Base-by-base conservation (phyloP, 495 filamentous ascomycete species). In the Haplographium delicatum region DNA sequence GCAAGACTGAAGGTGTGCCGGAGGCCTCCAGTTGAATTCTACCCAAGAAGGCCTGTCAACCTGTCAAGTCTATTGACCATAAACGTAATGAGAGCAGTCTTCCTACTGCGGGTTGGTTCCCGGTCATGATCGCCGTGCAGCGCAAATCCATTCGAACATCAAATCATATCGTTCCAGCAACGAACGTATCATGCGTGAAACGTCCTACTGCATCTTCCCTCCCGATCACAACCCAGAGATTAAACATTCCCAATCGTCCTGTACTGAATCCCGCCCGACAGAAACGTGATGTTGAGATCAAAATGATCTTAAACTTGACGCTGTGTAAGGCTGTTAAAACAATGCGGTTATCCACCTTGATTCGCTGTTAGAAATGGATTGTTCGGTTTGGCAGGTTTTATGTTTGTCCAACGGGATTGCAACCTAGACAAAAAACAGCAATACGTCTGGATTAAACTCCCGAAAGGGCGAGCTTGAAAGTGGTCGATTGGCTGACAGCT, bases 401-500 rank as follows among this genome's bases (percentile, higher is more conserved):
- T 6, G 39, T 6, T 15, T 13, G 39, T 45, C 44, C 27, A 47
- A 47, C 44, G 44, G 37, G 13, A 11, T 24, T 47, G 27, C 44
- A 19, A 31, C 13, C 20, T 24, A 22, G 5, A 10, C 44, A 13
- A 13, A 13, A n/a, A 3, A 20, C 19, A 24, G 44, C 44, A 31
- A 47, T n/a, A 25, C 44, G 44, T 19, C 38, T 47, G 8, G 15
- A 7, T 3, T 28, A 24, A 13, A 13, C 25, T 13, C 8, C 16
- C 7, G 28, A 11, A 16, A 10, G 16, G n/a, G 20, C 13, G 18
- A 24, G 28, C 15, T 16, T 4, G 22, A 4, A 34, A 22, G 28
- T 1, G 44, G 44, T 47, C 30, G 44, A 34, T 47, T 47, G 44
- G 44, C 23, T 47, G 44, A 23, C 27, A 47, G 31, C 15, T 5